Evolutionary conservation across 495 filamentous ascomycete species (phyloP).

Genomic region (Aspergillus panamensis): DNA sequence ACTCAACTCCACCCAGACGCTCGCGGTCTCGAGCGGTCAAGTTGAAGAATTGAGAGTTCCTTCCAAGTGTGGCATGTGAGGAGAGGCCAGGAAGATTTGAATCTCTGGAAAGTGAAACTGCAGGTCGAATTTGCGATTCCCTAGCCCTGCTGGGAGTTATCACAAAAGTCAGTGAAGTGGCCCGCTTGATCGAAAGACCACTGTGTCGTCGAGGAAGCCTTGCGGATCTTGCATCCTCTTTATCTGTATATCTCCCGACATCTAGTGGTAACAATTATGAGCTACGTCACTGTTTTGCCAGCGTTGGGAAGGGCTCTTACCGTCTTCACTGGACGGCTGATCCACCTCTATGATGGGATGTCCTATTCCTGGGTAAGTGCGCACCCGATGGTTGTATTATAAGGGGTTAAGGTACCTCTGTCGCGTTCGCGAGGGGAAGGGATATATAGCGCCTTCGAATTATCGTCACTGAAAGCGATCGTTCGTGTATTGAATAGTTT

Average conservation of each 20-base stretch:
- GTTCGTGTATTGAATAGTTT: conserved; percentile 1
- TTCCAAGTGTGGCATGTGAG: conserved; percentile 58
- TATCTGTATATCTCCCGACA: background rate
- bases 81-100: conserved; percentile 28
- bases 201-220: conserved; percentile 7
- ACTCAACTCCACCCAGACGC: conserved; percentile 61
- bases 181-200: conserved; percentile 8
- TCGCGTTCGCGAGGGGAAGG: conserved; percentile 34
- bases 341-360: conserved; percentile 22
- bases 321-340: conserved; percentile 13
- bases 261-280: background rate
- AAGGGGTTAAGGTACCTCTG: conserved; percentile 22
- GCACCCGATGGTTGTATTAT: background rate
- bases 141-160: conserved; percentile 1
- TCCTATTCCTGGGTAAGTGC: conserved; percentile 15
- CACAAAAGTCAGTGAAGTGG: conserved; percentile 16
- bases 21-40: conserved; percentile 57
- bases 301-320: conserved; percentile 6
- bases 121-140: conserved; percentile 11
- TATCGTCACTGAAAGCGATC: conserved; percentile 22
- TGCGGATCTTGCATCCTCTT: conserved; percentile 2
- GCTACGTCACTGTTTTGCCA: background rate
- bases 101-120: conserved; percentile 19
- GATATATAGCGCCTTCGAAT: conserved; percentile 32
- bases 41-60: conserved; percentile 77